phyloP scores from a whole-genome alignment of 1,284 basidiomycete genomes.

The Irpex rosettiformis region DNA sequence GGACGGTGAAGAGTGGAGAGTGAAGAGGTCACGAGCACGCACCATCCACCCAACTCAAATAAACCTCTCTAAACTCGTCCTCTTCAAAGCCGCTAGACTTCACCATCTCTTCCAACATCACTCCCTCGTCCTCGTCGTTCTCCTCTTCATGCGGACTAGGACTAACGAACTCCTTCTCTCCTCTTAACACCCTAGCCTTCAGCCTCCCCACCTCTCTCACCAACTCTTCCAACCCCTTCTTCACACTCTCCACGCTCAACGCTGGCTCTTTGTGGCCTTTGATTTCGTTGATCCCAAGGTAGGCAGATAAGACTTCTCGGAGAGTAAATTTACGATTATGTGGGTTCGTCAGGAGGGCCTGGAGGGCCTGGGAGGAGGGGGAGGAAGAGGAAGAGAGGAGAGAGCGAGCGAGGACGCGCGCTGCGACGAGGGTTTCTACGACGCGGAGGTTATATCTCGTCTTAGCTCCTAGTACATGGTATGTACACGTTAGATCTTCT shows the following conservation, averaged over 20 bases:
- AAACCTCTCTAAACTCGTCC: conserved; percentile 59
- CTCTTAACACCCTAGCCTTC: conserved; percentile 21
- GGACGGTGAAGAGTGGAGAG: neutral
- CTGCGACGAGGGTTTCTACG: conserved; percentile 80
- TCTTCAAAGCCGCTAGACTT: conserved; percentile 55
- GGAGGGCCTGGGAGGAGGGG: conserved; percentile 36
- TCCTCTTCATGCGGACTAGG: conserved; percentile 22
- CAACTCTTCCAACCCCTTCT: conserved; percentile 45
- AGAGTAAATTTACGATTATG: conserved; percentile 40
- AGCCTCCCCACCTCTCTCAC: conserved; percentile 50
- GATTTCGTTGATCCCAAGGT: conserved; percentile 44
- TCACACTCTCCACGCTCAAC: conserved; percentile 38
- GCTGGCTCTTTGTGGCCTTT: conserved; percentile 34
- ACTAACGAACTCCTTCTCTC: conserved; percentile 3
- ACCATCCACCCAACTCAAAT: conserved; percentile 78
- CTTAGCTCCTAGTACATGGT: conserved; percentile 57
- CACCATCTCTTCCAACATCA: conserved; percentile 73
- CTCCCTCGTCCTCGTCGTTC: conserved; percentile 39
- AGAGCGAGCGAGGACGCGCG: conserved; percentile 63
- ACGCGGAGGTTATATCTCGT: conserved; percentile 84
- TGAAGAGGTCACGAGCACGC: conserved; percentile 23
- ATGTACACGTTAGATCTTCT: too few species aligned
- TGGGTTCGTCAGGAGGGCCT: conserved; percentile 14
- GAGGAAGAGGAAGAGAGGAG: conserved; percentile 25
- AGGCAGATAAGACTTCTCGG: conserved; percentile 46